Conservation (phyloP, 2,329 filamentous ascomycete species). For the Colletotrichum eleusines region DNA sequence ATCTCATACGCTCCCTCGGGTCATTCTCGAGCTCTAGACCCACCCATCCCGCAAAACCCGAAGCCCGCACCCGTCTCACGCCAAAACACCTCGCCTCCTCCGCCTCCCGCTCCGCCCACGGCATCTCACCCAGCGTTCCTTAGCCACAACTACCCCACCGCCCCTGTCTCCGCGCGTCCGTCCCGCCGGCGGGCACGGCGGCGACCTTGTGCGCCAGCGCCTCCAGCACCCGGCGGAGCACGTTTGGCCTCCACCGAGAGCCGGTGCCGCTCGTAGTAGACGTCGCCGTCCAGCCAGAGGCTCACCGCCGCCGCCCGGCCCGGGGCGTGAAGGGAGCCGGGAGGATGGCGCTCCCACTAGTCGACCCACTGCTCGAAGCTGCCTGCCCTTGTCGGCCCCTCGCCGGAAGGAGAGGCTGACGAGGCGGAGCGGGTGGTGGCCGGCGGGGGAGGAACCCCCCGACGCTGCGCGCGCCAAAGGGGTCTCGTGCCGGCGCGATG, state of each 20-base stretch:
- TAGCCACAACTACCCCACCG: conserved; percentile 29
- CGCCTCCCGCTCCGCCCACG: not conserved
- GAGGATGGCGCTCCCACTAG: conserved; percentile 24
- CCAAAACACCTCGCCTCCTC: too few species aligned
- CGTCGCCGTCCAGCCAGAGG: conserved; percentile 37
- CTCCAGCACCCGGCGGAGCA: conserved; percentile 30
- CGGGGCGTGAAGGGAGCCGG: conserved; percentile 23
- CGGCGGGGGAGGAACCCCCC: too few species aligned
- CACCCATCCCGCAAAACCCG: too few species aligned
- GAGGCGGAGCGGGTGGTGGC: conserved; percentile 32
- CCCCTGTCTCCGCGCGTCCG: not conserved
- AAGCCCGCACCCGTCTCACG: conserved; percentile 19
- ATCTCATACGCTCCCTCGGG: conserved; percentile 12
- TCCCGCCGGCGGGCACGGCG: conserved; percentile 33
- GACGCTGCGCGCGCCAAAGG: conserved; percentile 18
- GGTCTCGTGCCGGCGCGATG: conserved; percentile 15
- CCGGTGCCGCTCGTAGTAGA: conserved; percentile 36
- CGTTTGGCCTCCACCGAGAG: conserved; percentile 27
- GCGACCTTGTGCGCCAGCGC: conserved; percentile 35
- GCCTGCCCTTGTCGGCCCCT: conserved; percentile 14
- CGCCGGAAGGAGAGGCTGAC: conserved; percentile 30
- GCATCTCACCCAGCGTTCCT: too few species aligned
- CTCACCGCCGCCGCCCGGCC: not conserved
- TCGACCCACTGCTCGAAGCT: conserved; percentile 31
- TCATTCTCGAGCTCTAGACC: conserved; percentile 11